Conservation (phyloP, 257 asterid species). For the Nicotiana benthamiana region DNA sequence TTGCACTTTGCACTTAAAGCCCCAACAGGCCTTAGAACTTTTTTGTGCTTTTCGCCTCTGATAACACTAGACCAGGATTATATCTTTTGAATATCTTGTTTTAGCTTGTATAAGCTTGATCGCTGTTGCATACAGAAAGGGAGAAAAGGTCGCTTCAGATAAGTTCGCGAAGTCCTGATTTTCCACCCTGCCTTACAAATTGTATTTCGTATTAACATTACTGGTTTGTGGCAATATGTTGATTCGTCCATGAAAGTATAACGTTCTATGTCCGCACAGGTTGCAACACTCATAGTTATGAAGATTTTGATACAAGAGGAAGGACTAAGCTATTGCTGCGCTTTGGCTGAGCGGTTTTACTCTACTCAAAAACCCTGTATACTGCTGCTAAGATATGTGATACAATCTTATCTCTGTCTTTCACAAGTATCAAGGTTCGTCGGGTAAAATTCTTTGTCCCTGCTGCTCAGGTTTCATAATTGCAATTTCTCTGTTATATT, state of each 20-base stretch:
- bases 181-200: too few relatives aligned
- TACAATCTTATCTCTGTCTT: neutral
- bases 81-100: too few relatives aligned
- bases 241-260: neutral
- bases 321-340: neutral
- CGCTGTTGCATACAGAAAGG: too few relatives aligned
- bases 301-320: constrained; percentile 6
- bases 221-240: too few relatives aligned
- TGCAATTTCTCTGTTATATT: neutral
- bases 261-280: neutral
- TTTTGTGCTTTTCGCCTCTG: too few relatives aligned
- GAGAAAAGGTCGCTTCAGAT: too few relatives aligned
- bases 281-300: constrained; percentile 7
- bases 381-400: neutral
- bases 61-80: too few relatives aligned
- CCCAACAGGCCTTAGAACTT: too few relatives aligned
- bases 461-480: neutral
- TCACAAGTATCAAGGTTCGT: neutral
- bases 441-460: neutral
- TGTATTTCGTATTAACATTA: too few relatives aligned
- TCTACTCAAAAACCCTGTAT: neutral
- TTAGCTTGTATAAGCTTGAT: too few relatives aligned
- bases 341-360: neutral
- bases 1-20: too few relatives aligned
- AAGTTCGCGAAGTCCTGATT: too few relatives aligned